These are phyloP conservation scores for Thuja plicata DNA, from an alignment of 83 land plant species.

Conservation along the genomic window DNA sequence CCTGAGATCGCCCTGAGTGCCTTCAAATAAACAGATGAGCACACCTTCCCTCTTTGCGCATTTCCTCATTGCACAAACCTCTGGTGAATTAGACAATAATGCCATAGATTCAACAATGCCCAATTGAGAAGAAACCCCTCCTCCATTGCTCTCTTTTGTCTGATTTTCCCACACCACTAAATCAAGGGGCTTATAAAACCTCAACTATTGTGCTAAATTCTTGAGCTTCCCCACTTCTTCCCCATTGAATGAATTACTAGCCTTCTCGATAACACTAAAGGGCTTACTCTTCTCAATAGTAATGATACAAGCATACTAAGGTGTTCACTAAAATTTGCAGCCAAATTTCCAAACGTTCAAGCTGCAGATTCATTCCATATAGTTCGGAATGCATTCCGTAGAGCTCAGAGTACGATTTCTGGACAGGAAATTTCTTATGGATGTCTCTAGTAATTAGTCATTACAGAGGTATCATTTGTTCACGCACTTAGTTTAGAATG, in stretches of 20 bases:
- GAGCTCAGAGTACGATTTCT: too few species aligned
- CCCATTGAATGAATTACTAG: background rate
- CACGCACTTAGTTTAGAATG: too few species aligned
- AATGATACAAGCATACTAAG: constrained; percentile 5
- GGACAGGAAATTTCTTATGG: too few species aligned
- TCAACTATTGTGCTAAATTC: constrained; percentile 3
- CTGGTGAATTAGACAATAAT: background rate
- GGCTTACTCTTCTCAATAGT: background rate
- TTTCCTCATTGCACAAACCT: background rate
- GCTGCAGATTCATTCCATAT: too few species aligned
- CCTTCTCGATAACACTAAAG: background rate
- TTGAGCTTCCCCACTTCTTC: constrained; percentile 8
- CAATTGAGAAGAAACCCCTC: constrained; percentile 10
- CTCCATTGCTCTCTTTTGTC: background rate
- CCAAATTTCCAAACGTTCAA: too few species aligned
- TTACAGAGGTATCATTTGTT: too few species aligned
- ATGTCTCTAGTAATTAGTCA: too few species aligned
- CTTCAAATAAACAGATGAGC: constrained; percentile 71
- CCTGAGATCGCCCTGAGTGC: constrained; percentile 49
- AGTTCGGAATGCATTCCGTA: too few species aligned
- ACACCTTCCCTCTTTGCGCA: constrained; percentile 49
- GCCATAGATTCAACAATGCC: background rate
- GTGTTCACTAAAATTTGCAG: too few species aligned
- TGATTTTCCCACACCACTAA: background rate
- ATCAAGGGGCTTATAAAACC: background rate